Base-by-base conservation (phyloP, 768 basidiomycete species). In the Tulasnella sp. region DNA sequence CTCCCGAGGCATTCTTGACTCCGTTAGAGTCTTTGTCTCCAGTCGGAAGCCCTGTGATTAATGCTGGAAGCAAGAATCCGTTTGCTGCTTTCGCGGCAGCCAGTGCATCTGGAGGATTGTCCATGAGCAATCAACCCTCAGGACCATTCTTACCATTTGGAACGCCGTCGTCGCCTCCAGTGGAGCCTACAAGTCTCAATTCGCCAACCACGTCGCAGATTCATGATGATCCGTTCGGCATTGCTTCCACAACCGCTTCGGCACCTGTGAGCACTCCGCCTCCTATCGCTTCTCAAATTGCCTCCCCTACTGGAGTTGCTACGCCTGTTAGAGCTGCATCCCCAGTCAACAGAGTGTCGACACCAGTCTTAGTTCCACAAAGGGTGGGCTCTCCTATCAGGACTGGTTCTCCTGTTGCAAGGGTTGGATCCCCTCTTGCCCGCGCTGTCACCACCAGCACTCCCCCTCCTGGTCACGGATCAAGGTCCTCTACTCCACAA, bases 21-120 rank as follows among this genome's bases (percentile, higher is more conserved):
- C n/a, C n/a, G n/a, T n/a, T n/a, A n/a, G 77, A 81, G 37, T 58
- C 72, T 5, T 69, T 72, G 1, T 76, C 71, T 42, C 74, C 79
- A 5, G 64, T 69, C 6, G 59, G 67, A 32, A 72, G 77, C 20
- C 65, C 68, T n/a, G 39, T 56, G 4, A 54, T 66, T 19, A 63
- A 64, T 39, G 63, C 66, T 49, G 85, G 85, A 69, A 90, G 85
- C 60, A 93, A 83, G 60, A 96, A 96, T 63, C 92, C 91, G 3
- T 96, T 96, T 60, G 90, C 87, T 53, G 70, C 81, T 40, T 64
- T 91, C 27, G 69, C 70, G 33, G 70, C 72, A 68, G 63, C 71
- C 32, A 65, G 57, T 8, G 56, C 69, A 22, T 71, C 67, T 41
- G 56, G 28, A 75, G 74, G 29, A 71, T 79, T 1, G 72, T n/a